Percentiles rank a stretch among this genome's conserved stretches.
Conservation (phyloP, 129 eudicot species). For the Flaveria linearis region DNA sequence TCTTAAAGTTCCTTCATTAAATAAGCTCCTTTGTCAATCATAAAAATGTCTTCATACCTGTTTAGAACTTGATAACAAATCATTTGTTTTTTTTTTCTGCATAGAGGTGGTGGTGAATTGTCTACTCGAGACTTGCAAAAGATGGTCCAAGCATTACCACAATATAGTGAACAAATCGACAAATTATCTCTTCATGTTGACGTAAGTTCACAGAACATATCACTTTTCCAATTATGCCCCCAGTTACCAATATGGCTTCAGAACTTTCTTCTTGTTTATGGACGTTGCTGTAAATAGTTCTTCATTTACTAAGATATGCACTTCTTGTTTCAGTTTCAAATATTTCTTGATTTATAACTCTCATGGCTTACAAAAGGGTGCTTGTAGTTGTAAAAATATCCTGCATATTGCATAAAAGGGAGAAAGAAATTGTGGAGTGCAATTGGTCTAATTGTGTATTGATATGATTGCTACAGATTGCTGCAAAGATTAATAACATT, state of each 20-base stretch:
- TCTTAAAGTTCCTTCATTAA: conserved; percentile 4
- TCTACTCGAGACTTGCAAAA: conserved; percentile 93
- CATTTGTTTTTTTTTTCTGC: conserved; percentile 5
- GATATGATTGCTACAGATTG: conserved; percentile 58
- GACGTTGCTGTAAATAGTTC: no score
- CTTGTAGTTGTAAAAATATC: conserved; percentile 7
- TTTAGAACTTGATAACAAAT: conserved; percentile 13
- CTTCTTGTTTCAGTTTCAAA: neutral
- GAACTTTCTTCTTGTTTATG: conserved; percentile 4
- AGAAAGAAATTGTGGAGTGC: conserved; percentile 16
- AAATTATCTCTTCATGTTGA: conserved; percentile 95
- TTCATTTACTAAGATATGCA: neutral
- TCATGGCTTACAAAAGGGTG: neutral
- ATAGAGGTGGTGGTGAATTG: conserved; percentile 75
- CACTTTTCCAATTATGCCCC: conserved; percentile 15
- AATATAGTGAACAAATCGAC: conserved; percentile 92
- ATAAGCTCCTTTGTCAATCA: conserved; percentile 1
- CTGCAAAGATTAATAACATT: conserved; percentile 77
- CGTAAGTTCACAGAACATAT: conserved; percentile 54
- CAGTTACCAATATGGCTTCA: conserved; percentile 14
- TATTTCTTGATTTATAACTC: neutral
- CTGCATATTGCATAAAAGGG: neutral
- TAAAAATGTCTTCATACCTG: neutral
- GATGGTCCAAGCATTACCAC: conserved; percentile 98
- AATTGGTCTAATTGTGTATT: conserved; percentile 11